Base-by-base conservation (phyloP, 768 basidiomycete genomes). In the Kwoniella dendrophila region DNA sequence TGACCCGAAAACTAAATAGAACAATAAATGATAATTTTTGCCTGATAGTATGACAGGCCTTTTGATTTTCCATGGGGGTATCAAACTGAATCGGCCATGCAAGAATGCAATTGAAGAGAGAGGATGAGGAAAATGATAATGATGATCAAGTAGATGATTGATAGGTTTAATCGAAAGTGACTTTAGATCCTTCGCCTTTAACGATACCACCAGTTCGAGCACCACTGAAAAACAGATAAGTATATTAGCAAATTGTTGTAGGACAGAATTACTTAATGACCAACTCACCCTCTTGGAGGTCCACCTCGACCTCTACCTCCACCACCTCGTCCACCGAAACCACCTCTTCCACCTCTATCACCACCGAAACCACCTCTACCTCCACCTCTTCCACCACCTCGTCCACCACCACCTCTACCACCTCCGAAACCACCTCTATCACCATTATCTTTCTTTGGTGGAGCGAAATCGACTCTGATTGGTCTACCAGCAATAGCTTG, bases 401-500 rank as follows among this genome's bases (percentile, higher is more conserved):
- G 33, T 49, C 83, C 71, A 53, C 83, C 81, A 48, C 64, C 36
- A 43, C 67, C 69, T 34, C 60, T 36, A 36, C 53, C 59, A 34
- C 71, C 54, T 24, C 64, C 68, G 20, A 66, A 64, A 26, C 64
- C 59, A 24, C 77, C 59, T 60, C 81, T 79, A 45, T 83, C 82
- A 18, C 85, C 82, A 16, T 80, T 77, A 22, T 56, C 47, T 40
- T 44, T 43, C 60, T 62, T 62, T 24, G 60, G 60, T 34, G 60
- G 60, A 53, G 73, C 73, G 55, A 63, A 80, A 80, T 98, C 94
- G 45, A 97, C 79, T 55, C 95, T 85, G 64, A 95, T 82, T 29
- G 80, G 70, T 53, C 96, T 86, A 4, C 95, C 95, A 32, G 87
- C 89, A 51, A 96, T 83, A 62, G 93, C 90, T 59, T 82, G 79